Evolutionary conservation across 1,284 basidiomycete species (phyloP), one percentile per base, ranked within the genome.

Genomic region (Rhodotorula sp.): DNA sequence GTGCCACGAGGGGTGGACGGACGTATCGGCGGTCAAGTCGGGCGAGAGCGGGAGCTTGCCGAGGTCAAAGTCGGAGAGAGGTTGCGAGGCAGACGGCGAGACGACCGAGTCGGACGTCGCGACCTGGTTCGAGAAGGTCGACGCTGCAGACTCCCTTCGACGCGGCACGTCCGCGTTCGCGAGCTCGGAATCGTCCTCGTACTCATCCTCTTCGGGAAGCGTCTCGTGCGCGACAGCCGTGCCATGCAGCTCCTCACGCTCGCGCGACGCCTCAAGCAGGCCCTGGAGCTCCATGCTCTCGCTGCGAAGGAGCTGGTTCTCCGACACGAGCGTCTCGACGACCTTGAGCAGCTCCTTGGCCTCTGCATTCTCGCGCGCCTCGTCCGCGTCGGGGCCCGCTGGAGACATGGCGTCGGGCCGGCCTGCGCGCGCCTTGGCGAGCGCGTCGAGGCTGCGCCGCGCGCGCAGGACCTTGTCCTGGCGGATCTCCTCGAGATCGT

Each of bases 211-310:
- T 16, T 66, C 60, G 3, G 61, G 57, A 41, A 65, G 65, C 42
- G 46, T 61, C 9, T 59, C 67, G 54, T 46, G 64, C 41, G 66
- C 64, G 41, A 68, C 46, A 19, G 70, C 64, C 14, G 67, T 54
- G 42, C 71, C 68, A 3, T 70, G 44, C 21, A 67, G 64, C 12
- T 57, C 48, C 44, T 73, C 61, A 48, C 77, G 72, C 27, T 78
- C 76, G 52, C 76, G 56, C 41, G 73, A 67, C 52, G 34, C 53
- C 48, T 78, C 74, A n/a, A 78, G 72, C 27, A 77, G 44, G 8
- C 70, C 72, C 27, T 72, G 72, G 27, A 78, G 64, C 50, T 78
- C 74, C 67, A 74, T 71, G 34, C 74, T 72, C 60, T 78, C 77
- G 8, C 61, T 66, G 44, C 74, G 58, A n/a, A 78, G 68, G 41